These are phyloP conservation scores for Eimeria praecox DNA, from an alignment of 169 alveolate species.

Conservation along the genomic window DNA sequence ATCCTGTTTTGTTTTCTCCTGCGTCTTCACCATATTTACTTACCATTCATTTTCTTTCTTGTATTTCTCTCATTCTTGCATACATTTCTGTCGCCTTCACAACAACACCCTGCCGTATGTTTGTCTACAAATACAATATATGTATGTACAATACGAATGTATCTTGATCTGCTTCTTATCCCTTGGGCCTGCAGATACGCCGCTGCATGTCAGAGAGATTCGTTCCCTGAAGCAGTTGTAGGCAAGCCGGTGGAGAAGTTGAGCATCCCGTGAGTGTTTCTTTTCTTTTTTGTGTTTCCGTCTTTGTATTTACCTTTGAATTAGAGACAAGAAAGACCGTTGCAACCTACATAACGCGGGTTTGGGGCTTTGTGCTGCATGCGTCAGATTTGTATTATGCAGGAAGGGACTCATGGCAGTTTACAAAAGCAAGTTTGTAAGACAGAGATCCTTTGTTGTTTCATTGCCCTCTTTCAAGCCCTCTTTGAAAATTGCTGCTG, in stretches of 20 bases:
- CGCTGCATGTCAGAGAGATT: slow-evolving; percentile 40
- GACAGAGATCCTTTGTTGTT: background rate
- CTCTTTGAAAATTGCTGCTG: background rate
- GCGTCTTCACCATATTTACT: background rate
- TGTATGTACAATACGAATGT: background rate
- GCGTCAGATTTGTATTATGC: slow-evolving; percentile 79
- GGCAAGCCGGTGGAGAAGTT: slow-evolving; percentile 50
- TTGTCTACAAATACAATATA: background rate
- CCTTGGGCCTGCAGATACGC: slow-evolving; percentile 45
- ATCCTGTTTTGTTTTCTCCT: background rate
- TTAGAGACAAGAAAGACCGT: background rate
- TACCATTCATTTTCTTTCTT: background rate
- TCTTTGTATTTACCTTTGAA: background rate
- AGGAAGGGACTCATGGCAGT: slow-evolving; percentile 78
- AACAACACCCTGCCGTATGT: background rate
- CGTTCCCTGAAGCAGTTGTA: slow-evolving; percentile 68
- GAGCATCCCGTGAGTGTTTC: slow-evolving; percentile 55
- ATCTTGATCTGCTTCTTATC: background rate
- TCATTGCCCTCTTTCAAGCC: background rate
- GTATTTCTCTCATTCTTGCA: background rate
- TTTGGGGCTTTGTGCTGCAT: slow-evolving; percentile 10
- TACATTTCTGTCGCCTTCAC: background rate
- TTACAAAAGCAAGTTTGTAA: slow-evolving; percentile 79
- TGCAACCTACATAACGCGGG: background rate
- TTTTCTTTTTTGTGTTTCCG: background rate